Evolutionary conservation across 176 grass and related monocot species (phyloP).

Genomic region (Carex cristatella): DNA sequence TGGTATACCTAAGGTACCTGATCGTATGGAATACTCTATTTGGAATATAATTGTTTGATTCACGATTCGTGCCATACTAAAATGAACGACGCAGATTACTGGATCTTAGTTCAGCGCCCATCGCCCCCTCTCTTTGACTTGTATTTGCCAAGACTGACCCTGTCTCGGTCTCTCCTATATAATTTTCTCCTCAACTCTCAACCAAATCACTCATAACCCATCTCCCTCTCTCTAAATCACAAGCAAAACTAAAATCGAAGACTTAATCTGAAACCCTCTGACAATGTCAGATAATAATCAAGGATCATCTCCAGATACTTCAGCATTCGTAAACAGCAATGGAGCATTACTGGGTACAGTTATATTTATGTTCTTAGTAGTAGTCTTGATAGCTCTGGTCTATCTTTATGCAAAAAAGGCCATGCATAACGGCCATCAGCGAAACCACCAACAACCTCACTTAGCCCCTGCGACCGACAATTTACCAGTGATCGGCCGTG

Average conservation of each 20-base stretch:
- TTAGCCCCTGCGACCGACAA: constrained; percentile 23
- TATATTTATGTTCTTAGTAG: constrained; percentile 62
- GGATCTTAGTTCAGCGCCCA: too few relatives aligned
- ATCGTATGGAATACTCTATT: too few relatives aligned
- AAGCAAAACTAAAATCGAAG: neutral
- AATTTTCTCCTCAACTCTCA: constrained; percentile 4
- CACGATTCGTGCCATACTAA: too few relatives aligned
- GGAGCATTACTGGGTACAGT: constrained; percentile 34
- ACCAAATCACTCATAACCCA: neutral
- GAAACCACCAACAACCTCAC: neutral
- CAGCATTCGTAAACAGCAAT: neutral
- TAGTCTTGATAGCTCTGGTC: constrained; percentile 57
- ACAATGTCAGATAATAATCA: neutral
- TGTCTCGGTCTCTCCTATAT: neutral
- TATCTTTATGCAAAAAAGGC: constrained; percentile 62
- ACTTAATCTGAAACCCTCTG: neutral
- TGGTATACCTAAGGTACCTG: too few relatives aligned
- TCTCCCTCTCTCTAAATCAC: neutral
- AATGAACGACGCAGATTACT: too few relatives aligned
- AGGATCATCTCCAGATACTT: neutral
- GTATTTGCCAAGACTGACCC: too few relatives aligned
- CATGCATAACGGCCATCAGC: constrained; percentile 13
- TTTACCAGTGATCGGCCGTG: constrained; percentile 18
- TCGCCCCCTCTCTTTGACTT: too few relatives aligned
- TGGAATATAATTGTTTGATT: too few relatives aligned